phyloP scores from a whole-genome alignment of 345 rosid species.

The Populus ilicifolia region DNA sequence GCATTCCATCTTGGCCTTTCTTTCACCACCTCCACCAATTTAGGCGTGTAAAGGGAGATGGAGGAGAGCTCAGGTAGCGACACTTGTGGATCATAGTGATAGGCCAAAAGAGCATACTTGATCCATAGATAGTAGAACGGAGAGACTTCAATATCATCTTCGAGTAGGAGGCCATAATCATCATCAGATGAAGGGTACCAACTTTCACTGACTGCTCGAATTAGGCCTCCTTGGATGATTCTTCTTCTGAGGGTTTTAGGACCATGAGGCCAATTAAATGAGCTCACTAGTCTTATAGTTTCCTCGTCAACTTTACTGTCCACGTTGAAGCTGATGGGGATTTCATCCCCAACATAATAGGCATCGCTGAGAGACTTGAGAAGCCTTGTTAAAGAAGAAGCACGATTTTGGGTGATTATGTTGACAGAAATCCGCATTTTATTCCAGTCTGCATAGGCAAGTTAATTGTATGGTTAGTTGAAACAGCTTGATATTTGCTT shows the following conservation, averaged over 20 bases:
- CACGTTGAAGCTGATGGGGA: slow-evolving; percentile 88
- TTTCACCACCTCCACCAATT: slow-evolving; percentile 81
- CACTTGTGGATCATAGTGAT: slow-evolving; percentile 87
- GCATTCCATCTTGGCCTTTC: slow-evolving; percentile 95
- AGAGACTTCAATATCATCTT: slow-evolving; percentile 96
- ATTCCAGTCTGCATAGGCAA: slow-evolving; percentile 75
- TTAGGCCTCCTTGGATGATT: slow-evolving; percentile 97
- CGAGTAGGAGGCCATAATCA: slow-evolving; percentile 84
- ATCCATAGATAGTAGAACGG: slow-evolving; percentile 94
- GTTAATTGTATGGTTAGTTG: neutral
- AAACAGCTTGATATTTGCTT: neutral
- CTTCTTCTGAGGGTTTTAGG: slow-evolving; percentile 81
- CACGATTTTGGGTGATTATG: slow-evolving; percentile 89
- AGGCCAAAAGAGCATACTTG: slow-evolving; percentile 85
- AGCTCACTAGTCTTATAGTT: slow-evolving; percentile 62
- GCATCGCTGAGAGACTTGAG: slow-evolving; percentile 74
- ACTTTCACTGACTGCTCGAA: slow-evolving; percentile 96
- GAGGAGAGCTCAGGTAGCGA: slow-evolving; percentile 84
- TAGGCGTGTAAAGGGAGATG: slow-evolving; percentile 87
- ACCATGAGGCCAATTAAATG: slow-evolving; percentile 93
- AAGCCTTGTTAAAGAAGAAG: slow-evolving; percentile 58
- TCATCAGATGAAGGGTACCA: slow-evolving; percentile 94
- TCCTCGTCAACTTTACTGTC: slow-evolving; percentile 91
- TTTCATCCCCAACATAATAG: slow-evolving; percentile 74
- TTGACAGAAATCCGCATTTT: slow-evolving; percentile 78